Percentiles rank a stretch among this genome's conserved stretches.
These are phyloP conservation scores for Macrolepiota dolichaula DNA, from an alignment of 768 basidiomycete genomes.

Conservation along the genomic window DNA sequence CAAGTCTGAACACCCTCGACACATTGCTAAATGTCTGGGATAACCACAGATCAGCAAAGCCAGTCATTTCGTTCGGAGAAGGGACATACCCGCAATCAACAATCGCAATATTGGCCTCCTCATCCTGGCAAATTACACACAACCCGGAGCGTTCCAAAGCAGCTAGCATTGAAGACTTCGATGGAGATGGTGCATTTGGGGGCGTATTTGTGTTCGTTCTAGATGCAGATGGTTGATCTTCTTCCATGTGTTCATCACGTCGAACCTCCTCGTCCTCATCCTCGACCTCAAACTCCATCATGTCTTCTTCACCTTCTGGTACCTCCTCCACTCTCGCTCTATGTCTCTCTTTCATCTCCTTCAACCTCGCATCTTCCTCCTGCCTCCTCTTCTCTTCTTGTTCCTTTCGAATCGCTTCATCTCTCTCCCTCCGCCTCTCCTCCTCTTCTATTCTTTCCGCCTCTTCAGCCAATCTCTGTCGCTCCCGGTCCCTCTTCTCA, in stretches of 20 bases:
- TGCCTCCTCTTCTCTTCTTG: constrained; percentile 11
- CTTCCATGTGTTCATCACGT: not conserved
- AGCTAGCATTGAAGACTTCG: constrained; percentile 33
- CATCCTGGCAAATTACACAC: constrained; percentile 92
- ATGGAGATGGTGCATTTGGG: constrained; percentile 24
- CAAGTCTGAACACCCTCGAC: constrained; percentile 72
- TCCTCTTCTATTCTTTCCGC: constrained; percentile 39
- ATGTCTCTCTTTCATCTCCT: constrained; percentile 17
- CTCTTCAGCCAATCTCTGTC: constrained; percentile 43
- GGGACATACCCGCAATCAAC: constrained; percentile 85
- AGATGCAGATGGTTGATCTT: not conserved
- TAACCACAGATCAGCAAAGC: not conserved
- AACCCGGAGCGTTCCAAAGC: constrained; percentile 67
- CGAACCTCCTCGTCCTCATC: constrained; percentile 6
- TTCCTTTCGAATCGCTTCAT: constrained; percentile 34
- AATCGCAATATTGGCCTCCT: constrained; percentile 90
- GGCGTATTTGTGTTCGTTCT: constrained; percentile 9
- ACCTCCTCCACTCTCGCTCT: constrained; percentile 17
- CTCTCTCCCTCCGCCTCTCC: constrained; percentile 32
- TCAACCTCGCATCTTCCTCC: constrained; percentile 16
- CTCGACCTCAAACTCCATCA: constrained; percentile 14
- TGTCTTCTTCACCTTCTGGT: constrained; percentile 15
- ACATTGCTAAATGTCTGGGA: constrained; percentile 78
- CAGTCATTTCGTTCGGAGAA: constrained; percentile 1
- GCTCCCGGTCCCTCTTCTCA: constrained; percentile 53